Evolutionary conservation across 2,329 filamentous ascomycete genomes (phyloP).

Genomic region (Verticillium dahliae): DNA sequence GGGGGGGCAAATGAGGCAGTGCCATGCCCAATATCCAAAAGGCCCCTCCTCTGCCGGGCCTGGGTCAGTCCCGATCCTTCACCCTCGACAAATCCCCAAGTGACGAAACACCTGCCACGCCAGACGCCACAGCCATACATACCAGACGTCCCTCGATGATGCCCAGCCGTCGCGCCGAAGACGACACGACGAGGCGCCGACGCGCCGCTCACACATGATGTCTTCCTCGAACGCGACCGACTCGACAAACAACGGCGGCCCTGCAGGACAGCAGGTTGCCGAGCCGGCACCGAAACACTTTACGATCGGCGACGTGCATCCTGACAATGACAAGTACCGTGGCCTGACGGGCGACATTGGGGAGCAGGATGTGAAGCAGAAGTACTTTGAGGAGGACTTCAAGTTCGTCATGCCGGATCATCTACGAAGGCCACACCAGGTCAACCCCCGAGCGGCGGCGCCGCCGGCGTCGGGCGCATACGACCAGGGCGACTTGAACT

Average conservation of each 20-base stretch:
- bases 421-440: not conserved
- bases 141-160: not conserved
- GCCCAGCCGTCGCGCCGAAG: not conserved
- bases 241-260: not conserved
- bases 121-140: too few species aligned
- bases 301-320: not conserved
- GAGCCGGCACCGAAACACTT: not conserved
- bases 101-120: too few species aligned
- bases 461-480: not conserved
- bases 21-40: too few species aligned
- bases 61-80: too few species aligned
- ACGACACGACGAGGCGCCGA: not conserved
- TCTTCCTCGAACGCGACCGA: not conserved
- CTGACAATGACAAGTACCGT: not conserved
- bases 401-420: not conserved
- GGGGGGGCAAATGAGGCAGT: too few species aligned
- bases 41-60: too few species aligned
- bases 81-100: too few species aligned
- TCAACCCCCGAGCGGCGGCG: not conserved
- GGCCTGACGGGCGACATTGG: not conserved
- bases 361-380: not conserved
- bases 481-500: too few species aligned
- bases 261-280: not conserved
- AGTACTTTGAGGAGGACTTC: not conserved
- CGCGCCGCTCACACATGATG: not conserved